These are phyloP conservation scores for Syzygium aqueum DNA, from an alignment of 345 rosid species.

Conservation along the genomic window DNA sequence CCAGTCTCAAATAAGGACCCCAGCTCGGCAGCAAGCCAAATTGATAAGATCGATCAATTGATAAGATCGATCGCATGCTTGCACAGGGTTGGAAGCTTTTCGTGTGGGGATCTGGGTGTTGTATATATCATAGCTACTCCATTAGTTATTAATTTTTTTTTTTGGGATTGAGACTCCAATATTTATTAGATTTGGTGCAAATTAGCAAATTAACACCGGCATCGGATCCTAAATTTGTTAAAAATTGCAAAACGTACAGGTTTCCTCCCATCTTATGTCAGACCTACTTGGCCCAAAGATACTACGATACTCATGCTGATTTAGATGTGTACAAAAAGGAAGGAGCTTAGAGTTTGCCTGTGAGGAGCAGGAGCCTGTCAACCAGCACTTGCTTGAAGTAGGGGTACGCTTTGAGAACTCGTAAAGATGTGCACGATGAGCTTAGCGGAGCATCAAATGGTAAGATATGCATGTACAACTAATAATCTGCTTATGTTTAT, in stretches of 20 bases:
- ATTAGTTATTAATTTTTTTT: too few relatives aligned
- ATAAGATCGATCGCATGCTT: accelerated
- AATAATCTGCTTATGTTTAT: not conserved
- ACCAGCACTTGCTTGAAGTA: too few relatives aligned
- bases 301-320: constrained; percentile 21
- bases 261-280: constrained; percentile 43
- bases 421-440: too few relatives aligned
- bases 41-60: not conserved
- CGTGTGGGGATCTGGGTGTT: not conserved
- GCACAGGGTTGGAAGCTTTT: not conserved
- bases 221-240: not conserved
- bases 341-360: not conserved
- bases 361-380: too few relatives aligned
- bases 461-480: not conserved
- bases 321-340: not conserved
- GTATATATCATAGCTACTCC: not conserved
- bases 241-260: not conserved
- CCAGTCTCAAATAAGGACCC: too few relatives aligned
- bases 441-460: not conserved
- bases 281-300: constrained; percentile 51
- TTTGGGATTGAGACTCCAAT: not conserved
- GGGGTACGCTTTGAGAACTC: too few relatives aligned
- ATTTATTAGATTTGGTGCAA: not conserved
- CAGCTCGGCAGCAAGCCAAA: too few relatives aligned
- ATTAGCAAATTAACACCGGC: not conserved